Base-by-base conservation (phyloP, 352 stramenopile species). In the Phytophthora ohioensis region DNA sequence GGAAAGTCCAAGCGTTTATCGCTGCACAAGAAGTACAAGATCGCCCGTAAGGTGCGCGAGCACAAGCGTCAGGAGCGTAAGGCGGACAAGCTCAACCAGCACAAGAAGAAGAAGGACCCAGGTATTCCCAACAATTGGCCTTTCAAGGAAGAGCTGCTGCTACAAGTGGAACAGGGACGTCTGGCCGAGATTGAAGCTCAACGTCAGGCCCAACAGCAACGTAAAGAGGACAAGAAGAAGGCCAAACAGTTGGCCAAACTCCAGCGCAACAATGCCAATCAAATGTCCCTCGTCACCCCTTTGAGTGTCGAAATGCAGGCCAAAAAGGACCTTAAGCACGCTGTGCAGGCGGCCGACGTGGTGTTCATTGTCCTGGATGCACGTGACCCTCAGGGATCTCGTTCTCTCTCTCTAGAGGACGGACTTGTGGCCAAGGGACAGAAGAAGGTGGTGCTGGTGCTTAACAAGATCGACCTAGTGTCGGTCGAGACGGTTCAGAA, bases 391-490 rank as follows among this genome's bases (percentile, higher is more conserved):
- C 87, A 99, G 65, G 97, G 96, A 15, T 98, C 90, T 41, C 88
- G 97, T 17, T 97, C 97, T 65, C 83, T 96, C 5, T 94, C 91
- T 43, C 87, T 99, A 31, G 97, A 99, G 79, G 87, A 98, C 61
- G 90, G 93, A 46, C 91, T 99, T 35, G 85, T 99, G 58, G 91
- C 84, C 48, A 97, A 98, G 67, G 87, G 84, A 48, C 87, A 95
- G 70, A 99, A 99, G 84, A 91, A 97, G 45, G 88, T 99, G 66
- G 89, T 99, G 56, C 85, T 99, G 4, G 97, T 99, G 45, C 76
- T 99, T 61, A 99, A 99, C 88, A 99, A 99, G 84, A 94, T 99
- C 68, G 98, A 99, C 79, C 86, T 99, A n/a, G 88, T 99, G 45
- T 67, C 85, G 9, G 57, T 73, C 34, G 84, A 95, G 45, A 85